Evolutionary conservation across 2,329 filamentous ascomycete species (phyloP).

Genomic region (Bipolaris gigantea): DNA sequence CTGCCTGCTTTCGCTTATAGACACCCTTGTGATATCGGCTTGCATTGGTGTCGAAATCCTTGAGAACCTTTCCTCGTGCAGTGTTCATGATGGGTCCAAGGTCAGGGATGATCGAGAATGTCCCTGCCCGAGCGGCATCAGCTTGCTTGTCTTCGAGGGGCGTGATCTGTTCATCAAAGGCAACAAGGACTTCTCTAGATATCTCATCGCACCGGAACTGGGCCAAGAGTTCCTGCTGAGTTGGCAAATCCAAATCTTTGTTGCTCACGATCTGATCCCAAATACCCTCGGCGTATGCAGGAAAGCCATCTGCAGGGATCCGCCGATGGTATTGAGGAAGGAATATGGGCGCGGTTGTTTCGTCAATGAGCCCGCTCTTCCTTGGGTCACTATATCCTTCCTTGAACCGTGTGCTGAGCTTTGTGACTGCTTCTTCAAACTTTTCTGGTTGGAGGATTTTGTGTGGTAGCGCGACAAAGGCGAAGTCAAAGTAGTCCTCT

Average conservation of each 20-base stretch:
- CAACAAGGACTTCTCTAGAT: slow-evolving; percentile 78
- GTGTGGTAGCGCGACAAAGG: slow-evolving; percentile 92
- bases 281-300: slow-evolving; percentile 86
- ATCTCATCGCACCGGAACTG: slow-evolving; percentile 99
- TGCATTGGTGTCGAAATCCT: slow-evolving; percentile 86
- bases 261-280: slow-evolving; percentile 99
- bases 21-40: slow-evolving; percentile 97
- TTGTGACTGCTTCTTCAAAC: slow-evolving; percentile 78
- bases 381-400: slow-evolving; percentile 75
- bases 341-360: slow-evolving; percentile 78
- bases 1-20: slow-evolving; percentile 79
- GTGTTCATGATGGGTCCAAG: slow-evolving; percentile 73
- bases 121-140: slow-evolving; percentile 72
- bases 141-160: slow-evolving; percentile 87
- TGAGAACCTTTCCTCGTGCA: slow-evolving; percentile 72
- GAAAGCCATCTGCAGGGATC: slow-evolving; percentile 96
- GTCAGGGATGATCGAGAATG: slow-evolving; percentile 70
- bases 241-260: slow-evolving; percentile 95
- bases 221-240: slow-evolving; percentile 92
- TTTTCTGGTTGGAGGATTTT: slow-evolving; percentile 95
- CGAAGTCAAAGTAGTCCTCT: slow-evolving; percentile 98
- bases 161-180: slow-evolving; percentile 77
- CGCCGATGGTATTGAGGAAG: slow-evolving; percentile 92
- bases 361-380: slow-evolving; percentile 64
- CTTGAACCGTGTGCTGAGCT: slow-evolving; percentile 78